These are phyloP conservation scores for Silene noctiflora DNA, from an alignment of 179 eudicot species.

Conservation along the genomic window DNA sequence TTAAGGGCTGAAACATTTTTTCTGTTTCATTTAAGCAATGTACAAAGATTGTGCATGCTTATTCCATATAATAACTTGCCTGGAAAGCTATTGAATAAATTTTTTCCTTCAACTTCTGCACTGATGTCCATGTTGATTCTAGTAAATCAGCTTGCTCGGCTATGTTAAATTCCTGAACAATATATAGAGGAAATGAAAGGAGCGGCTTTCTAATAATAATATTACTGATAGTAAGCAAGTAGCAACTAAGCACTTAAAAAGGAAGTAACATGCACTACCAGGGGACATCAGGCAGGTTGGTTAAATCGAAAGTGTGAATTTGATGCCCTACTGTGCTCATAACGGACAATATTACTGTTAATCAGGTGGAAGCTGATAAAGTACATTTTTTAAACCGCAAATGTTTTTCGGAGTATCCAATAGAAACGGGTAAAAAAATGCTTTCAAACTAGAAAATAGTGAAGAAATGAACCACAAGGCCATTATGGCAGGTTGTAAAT, in stretches of 20 bases:
- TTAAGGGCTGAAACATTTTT: slow-evolving; percentile 1
- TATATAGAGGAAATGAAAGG: background rate
- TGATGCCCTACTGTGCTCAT: background rate
- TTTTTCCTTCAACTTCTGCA: slow-evolving; percentile 75
- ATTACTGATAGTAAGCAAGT: background rate
- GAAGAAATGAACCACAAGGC: background rate
- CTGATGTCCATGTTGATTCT: slow-evolving; percentile 74
- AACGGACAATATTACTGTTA: background rate
- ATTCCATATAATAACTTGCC: slow-evolving; percentile 41
- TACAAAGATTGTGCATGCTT: background rate
- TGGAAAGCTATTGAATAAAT: slow-evolving; percentile 76
- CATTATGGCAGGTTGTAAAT: slow-evolving; percentile 3
- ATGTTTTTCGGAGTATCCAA: background rate
- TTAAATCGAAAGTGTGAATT: background rate
- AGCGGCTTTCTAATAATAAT: background rate
- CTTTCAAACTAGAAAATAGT: background rate
- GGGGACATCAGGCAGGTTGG: slow-evolving; percentile 1
- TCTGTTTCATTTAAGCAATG: background rate
- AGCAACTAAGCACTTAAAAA: background rate
- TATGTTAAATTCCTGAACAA: slow-evolving; percentile 59
- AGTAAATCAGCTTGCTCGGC: slow-evolving; percentile 60
- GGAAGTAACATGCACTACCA: slow-evolving; percentile 6
- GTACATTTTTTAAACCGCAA: slow-evolving; percentile 5
- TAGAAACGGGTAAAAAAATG: background rate
- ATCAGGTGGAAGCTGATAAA: slow-evolving; percentile 3